Percentiles rank a stretch among this genome's conserved stretches.
Evolutionary conservation across 2,329 filamentous ascomycete species (phyloP).

Genomic region (Magnaporthiopsis rhizophila): DNA sequence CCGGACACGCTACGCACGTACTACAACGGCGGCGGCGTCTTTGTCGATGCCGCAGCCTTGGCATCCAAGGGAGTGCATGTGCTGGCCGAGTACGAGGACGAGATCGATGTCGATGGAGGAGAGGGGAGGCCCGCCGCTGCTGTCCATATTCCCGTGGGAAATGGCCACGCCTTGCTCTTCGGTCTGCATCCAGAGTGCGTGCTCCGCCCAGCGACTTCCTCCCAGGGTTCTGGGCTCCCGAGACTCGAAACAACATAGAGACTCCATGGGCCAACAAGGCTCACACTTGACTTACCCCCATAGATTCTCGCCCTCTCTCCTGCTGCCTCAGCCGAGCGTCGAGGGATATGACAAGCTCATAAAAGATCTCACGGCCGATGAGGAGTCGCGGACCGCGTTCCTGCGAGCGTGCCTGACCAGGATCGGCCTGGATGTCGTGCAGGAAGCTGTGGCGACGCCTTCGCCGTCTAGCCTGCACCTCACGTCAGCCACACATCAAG

Average conservation of each 20-base stretch:
- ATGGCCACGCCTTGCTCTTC: conserved; percentile 71
- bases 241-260: not conserved
- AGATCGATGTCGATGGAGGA: conserved; percentile 69
- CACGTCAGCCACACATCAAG: conserved; percentile 57
- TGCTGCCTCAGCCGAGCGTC: conserved; percentile 58
- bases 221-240: not conserved
- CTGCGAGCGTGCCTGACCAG: conserved; percentile 72
- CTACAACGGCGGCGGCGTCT: conserved; percentile 91
- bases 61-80: conserved; percentile 63
- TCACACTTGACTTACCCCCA: not conserved
- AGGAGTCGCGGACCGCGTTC: conserved; percentile 64
- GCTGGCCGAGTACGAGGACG: conserved; percentile 69
- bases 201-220: not conserved
- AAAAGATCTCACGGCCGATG: conserved; percentile 57
- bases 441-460: conserved; percentile 60
- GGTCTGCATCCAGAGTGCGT: conserved; percentile 84
- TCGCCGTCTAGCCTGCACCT: conserved; percentile 76
- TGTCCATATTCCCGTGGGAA: conserved; percentile 74
- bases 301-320: conserved; percentile 76
- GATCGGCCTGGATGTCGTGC: conserved; percentile 70
- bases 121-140: conserved; percentile 62
- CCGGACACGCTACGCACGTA: conserved; percentile 65
- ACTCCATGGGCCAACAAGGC: too few relatives aligned
- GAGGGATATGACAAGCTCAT: conserved; percentile 66
- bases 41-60: conserved; percentile 66